Evolutionary conservation across 192 early-diverging fungal genomes (phyloP), one percentile per base, ranked within the genome.

Genomic region (Rhizophagus sp.): DNA sequence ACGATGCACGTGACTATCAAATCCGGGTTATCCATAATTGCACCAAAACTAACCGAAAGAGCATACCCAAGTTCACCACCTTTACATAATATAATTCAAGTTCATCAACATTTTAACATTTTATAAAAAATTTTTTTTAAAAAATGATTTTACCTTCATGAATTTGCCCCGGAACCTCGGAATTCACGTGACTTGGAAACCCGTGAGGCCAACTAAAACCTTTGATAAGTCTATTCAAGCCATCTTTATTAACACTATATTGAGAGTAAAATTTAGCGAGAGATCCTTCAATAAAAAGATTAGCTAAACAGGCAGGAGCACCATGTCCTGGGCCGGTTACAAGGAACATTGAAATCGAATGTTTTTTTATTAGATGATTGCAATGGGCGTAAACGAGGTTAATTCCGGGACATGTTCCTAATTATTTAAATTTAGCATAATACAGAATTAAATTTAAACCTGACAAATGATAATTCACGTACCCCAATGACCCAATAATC

Each of bases 251-350:
- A 71, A 72, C 79, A 17, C 33, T 68, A 39, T 87, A 87, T 30
- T 80, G n/a, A 1, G 69, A 63, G 78, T 87, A 83, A 79, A 87
- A 87, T 73, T 79, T 84, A 36, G 30, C 80, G 17, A 87, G 61
- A 4, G 85, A 85, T 34, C 82, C 85, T 62, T 87, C 86, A 17
- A 87, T 72, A 64, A 82, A 87, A 22, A 87, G 69, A 44, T 87
- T 87, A 13, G 85, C 86, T 5, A 86, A 68, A 24, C 83, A 78
- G 25, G 82, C 85, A 7, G 86, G 86, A 13, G 85, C 85, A 27
- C 85, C 86, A 63, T 87, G 86, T 9, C 86, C 86, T 22, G 86
- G 86, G n/a, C 86, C 86, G 44, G 85, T 81, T 4, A 87, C 86
- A 17, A 87, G 66, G 15, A 87, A 79, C 80, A 86, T 86, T 47